phyloP scores from a whole-genome alignment of 2,329 filamentous ascomycete species.

The Dactylellina leptospora region DNA sequence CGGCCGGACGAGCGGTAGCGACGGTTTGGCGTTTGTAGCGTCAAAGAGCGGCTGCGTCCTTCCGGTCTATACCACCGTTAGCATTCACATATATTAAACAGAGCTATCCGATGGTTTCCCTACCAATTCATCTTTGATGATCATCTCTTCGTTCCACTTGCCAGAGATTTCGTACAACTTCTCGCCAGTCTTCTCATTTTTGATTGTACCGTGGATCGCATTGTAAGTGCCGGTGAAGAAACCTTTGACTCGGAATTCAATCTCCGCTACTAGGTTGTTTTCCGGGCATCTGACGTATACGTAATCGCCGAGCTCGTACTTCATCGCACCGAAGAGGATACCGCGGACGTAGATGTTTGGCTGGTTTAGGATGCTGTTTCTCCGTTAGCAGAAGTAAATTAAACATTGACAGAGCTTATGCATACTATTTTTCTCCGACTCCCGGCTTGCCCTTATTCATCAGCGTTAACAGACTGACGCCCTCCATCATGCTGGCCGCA shows the following conservation, averaged over 20 bases:
- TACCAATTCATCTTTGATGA: slow-evolving; percentile 81
- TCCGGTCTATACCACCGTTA: slow-evolving; percentile 71
- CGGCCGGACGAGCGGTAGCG: slow-evolving; percentile 76
- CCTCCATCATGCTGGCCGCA: slow-evolving; percentile 97
- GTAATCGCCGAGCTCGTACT: slow-evolving; percentile 97
- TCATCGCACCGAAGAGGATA: slow-evolving; percentile 98
- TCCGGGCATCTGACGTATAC: slow-evolving; percentile 92
- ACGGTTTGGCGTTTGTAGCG: slow-evolving; percentile 78
- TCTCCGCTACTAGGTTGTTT: slow-evolving; percentile 82
- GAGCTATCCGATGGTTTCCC: slow-evolving; percentile 57
- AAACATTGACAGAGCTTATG: slow-evolving; percentile 53
- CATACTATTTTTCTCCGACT: slow-evolving; percentile 86
- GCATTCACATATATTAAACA: neutral
- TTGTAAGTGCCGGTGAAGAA: slow-evolving; percentile 98
- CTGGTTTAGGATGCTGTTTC: slow-evolving; percentile 76
- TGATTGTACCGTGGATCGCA: slow-evolving; percentile 90
- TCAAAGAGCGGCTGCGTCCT: slow-evolving; percentile 91
- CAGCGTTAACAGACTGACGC: slow-evolving; percentile 84
- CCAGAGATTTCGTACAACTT: slow-evolving; percentile 90
- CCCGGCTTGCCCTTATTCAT: slow-evolving; percentile 76
- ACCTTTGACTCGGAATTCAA: slow-evolving; percentile 98
- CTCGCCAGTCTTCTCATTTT: slow-evolving; percentile 85
- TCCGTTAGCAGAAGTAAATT: neutral
- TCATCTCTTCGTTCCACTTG: slow-evolving; percentile 94
- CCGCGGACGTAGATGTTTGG: slow-evolving; percentile 99